phyloP scores from a whole-genome alignment of 108 stramenopile species.

The Nitzschia sp. region DNA sequence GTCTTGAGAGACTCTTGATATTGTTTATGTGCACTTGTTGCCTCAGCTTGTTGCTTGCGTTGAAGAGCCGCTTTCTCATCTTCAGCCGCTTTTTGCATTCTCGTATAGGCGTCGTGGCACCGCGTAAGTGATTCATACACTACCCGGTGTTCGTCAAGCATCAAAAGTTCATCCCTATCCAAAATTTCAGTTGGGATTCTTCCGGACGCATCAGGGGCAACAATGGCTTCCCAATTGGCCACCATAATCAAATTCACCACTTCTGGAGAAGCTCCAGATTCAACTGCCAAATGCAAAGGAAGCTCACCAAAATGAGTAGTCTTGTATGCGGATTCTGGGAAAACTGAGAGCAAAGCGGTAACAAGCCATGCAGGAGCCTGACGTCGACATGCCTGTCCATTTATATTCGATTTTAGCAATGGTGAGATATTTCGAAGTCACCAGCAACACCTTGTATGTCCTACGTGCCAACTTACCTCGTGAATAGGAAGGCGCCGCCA shows the following conservation, averaged over 20 bases:
- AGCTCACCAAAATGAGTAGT: conserved; percentile 69
- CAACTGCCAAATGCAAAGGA: conserved; percentile 84
- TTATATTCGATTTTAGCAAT: background rate
- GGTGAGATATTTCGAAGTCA: background rate
- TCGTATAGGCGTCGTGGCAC: conserved; percentile 31
- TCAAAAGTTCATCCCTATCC: conserved; percentile 44
- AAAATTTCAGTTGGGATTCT: conserved; percentile 59
- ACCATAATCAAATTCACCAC: conserved; percentile 69
- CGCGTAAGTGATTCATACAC: conserved; percentile 37
- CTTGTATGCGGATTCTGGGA: conserved; percentile 44
- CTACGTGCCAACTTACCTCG: conserved; percentile 39
- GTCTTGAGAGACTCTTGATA: conserved; percentile 43
- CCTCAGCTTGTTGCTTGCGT: conserved; percentile 30
- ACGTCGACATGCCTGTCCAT: conserved; percentile 61
- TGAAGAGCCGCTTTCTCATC: conserved; percentile 33
- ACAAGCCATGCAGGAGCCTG: conserved; percentile 71
- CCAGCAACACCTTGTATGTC: background rate
- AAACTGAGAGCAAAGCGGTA: conserved; percentile 46
- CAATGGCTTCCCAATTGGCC: conserved; percentile 53
- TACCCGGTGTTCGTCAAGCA: conserved; percentile 35
- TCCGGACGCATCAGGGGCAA: conserved; percentile 56
- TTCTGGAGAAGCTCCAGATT: conserved; percentile 71
- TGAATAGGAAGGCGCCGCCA: conserved; percentile 75
- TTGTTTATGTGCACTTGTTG: conserved; percentile 34
- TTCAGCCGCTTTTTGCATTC: conserved; percentile 19